Evolutionary conservation across 2,329 filamentous ascomycete genomes (phyloP).

Genomic region (Talaromyces amestolkiae): DNA sequence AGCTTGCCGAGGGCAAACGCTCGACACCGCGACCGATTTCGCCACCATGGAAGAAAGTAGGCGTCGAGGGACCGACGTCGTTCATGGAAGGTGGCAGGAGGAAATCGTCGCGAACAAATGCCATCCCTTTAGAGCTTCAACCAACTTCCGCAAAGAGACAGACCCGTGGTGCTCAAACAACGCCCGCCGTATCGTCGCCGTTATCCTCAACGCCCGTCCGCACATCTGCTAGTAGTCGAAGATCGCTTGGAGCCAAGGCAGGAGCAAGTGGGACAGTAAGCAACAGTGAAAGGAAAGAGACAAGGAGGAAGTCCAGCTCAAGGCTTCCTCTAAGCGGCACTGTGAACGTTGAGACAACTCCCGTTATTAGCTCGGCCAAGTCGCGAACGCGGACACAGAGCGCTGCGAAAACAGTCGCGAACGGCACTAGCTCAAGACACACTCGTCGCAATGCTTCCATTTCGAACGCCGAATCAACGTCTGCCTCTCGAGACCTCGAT

Average conservation of each 20-base stretch:
- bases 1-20: constrained; percentile 40
- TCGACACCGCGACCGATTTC: constrained; percentile 54
- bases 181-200: constrained; percentile 32
- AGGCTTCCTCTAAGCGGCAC: constrained; percentile 25
- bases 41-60: constrained; percentile 88
- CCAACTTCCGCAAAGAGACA: constrained; percentile 48
- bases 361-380: constrained; percentile 29
- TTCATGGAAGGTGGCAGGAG: constrained; percentile 65
- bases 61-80: constrained; percentile 81
- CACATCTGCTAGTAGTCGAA: constrained; percentile 27
- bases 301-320: constrained; percentile 27
- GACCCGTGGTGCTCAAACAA: constrained; percentile 41
- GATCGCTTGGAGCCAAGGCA: constrained; percentile 29
- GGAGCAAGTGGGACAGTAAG: constrained; percentile 30
- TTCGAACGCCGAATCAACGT: constrained; percentile 24
- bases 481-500: constrained; percentile 18
- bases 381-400: constrained; percentile 33
- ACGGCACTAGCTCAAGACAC: constrained; percentile 27
- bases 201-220: constrained; percentile 31
- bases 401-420: constrained; percentile 25
- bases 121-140: constrained; percentile 48
- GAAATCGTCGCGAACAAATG: constrained; percentile 58
- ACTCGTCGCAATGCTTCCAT: constrained; percentile 30
- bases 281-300: constrained; percentile 22
- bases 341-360: constrained; percentile 27